phyloP scores from a whole-genome alignment of 257 asterid species.

The Parsonsia alboflavescens region DNA sequence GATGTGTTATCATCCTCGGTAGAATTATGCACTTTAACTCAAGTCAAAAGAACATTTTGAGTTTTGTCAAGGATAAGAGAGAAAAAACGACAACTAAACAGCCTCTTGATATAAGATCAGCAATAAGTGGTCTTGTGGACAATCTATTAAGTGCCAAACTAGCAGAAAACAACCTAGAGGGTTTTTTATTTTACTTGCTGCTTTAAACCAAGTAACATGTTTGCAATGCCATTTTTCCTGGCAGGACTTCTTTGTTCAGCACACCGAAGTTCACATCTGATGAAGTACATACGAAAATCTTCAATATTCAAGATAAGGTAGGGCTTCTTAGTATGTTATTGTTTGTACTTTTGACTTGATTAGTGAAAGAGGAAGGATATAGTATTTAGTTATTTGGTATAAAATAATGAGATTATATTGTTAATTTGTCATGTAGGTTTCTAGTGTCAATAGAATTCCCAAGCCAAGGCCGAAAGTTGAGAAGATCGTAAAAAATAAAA shows the following conservation, averaged over 20 bases:
- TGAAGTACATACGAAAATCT: slow-evolving; percentile 63
- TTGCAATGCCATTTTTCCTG: slow-evolving; percentile 6
- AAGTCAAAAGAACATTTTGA: not conserved
- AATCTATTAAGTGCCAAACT: not conserved
- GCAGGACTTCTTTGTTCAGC: slow-evolving; percentile 63
- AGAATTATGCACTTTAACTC: not conserved
- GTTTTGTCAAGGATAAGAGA: too few species aligned
- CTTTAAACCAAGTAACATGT: not conserved
- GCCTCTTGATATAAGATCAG: not conserved
- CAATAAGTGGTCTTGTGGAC: not conserved
- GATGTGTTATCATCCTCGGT: not conserved
- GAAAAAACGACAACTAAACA: too few species aligned
- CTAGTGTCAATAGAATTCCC: slow-evolving; percentile 70
- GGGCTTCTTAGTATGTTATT: slow-evolving; percentile 1
- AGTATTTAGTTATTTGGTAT: not conserved
- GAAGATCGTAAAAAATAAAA: slow-evolving; percentile 60
- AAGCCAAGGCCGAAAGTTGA: slow-evolving; percentile 93
- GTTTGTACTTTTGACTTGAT: not conserved
- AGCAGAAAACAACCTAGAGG: not conserved
- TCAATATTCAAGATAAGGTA: slow-evolving; percentile 89
- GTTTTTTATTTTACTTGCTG: not conserved
- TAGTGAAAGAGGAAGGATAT: not conserved
- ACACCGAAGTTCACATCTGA: slow-evolving; percentile 84
- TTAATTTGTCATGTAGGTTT: slow-evolving; percentile 40
- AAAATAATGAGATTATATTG: not conserved